Evolutionary conservation across 2,329 filamentous ascomycete species (phyloP).

Genomic region (Colletotrichum ledebouriae): DNA sequence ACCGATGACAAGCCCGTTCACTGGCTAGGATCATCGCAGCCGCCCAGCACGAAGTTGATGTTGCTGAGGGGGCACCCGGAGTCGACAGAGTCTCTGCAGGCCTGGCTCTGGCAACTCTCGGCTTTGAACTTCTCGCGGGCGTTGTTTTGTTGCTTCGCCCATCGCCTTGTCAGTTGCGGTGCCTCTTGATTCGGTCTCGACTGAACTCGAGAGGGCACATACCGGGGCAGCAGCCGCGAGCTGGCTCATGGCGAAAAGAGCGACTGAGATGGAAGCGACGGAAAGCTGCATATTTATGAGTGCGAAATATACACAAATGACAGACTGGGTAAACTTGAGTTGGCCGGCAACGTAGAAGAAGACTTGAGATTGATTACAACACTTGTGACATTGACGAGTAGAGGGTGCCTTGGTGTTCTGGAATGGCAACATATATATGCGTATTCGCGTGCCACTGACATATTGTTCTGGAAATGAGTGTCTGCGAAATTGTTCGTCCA

Average conservation of each 20-base stretch:
- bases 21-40: constrained; percentile 27
- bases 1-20: not conserved
- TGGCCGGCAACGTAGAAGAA: constrained; percentile 20
- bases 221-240: constrained; percentile 10
- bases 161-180: not conserved
- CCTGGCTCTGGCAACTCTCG: constrained; percentile 29
- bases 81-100: constrained; percentile 22
- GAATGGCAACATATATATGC: no score
- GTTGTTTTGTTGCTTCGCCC: constrained; percentile 2
- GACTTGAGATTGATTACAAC: not conserved
- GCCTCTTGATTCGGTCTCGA: not conserved
- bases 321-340: not conserved
- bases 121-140: constrained; percentile 26
- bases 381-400: not conserved
- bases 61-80: constrained; percentile 18
- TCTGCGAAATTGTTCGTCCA: not conserved
- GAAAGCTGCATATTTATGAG: constrained; percentile 13
- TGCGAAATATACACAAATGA: not conserved
- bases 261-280: constrained; percentile 8
- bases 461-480: not conserved
- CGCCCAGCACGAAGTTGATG: constrained; percentile 25
- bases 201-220: not conserved
- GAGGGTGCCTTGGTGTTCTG: no score
- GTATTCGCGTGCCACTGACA: no score
- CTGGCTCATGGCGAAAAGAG: constrained; percentile 9